phyloP scores from a whole-genome alignment of 2,329 filamentous ascomycete genomes.

The Domatiomyces globalis region DNA sequence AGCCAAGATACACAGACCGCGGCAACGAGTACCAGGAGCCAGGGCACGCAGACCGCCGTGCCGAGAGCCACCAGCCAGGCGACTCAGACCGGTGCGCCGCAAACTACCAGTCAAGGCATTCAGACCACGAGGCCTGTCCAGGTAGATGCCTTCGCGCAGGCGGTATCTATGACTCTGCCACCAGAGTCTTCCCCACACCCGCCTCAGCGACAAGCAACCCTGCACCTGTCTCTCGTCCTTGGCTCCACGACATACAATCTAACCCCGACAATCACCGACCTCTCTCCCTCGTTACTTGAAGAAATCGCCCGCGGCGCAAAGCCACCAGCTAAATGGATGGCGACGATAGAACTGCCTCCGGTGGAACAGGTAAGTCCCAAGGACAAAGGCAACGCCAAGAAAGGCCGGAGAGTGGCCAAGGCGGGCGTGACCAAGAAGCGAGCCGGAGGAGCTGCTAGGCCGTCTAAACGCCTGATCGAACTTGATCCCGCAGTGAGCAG shows the following conservation, averaged over 20 bases:
- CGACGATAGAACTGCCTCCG: background rate
- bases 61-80: background rate
- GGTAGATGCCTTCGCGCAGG: background rate
- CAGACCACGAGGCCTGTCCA: background rate
- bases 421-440: background rate
- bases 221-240: background rate
- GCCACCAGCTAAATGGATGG: background rate
- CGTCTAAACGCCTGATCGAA: background rate
- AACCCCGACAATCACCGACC: background rate
- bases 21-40: background rate
- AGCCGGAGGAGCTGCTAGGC: too few relatives aligned
- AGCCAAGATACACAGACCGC: too few relatives aligned
- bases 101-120: background rate
- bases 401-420: background rate
- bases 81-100: background rate
- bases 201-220: background rate
- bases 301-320: background rate
- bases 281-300: background rate
- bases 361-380: background rate
- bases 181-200: background rate
- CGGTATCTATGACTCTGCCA: background rate
- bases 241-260: background rate
- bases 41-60: background rate
- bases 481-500: background rate
- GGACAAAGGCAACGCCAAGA: background rate